Percentiles rank a stretch among this genome's conserved stretches.
Evolutionary conservation across 2,329 filamentous ascomycete species (phyloP).

Genomic region (Botrytis deweyae): DNA sequence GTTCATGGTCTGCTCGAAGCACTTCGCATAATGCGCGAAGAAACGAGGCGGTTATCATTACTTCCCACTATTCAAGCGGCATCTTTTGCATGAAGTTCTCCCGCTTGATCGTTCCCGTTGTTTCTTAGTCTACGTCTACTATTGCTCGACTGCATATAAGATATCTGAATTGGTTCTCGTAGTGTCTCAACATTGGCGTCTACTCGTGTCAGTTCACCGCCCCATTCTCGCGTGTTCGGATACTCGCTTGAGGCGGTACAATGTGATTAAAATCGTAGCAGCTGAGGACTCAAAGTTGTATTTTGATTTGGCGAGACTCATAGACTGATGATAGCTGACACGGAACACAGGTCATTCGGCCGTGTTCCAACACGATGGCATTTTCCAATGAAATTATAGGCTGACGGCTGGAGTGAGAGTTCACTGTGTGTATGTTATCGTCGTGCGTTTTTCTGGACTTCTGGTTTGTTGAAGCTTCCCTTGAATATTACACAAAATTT

Average conservation of each 20-base stretch:
- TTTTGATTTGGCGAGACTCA: constrained; percentile 10
- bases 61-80: neutral
- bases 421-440: neutral
- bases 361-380: constrained; percentile 1
- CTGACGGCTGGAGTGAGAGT: constrained; percentile 7
- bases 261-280: neutral
- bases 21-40: too few species aligned
- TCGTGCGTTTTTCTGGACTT: neutral
- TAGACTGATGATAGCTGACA: neutral
- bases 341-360: constrained; percentile 8
- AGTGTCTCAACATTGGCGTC: neutral
- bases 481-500: neutral
- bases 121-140: neutral
- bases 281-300: neutral
- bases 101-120: neutral
- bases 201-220: neutral
- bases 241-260: constrained; percentile 3
- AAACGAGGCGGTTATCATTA: neutral
- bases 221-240: neutral
- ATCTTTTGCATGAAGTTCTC: neutral
- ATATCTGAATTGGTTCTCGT: neutral
- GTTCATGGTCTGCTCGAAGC: neutral
- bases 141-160: neutral
- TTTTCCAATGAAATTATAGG: constrained; percentile 10
- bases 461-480: neutral